These are phyloP conservation scores for Primulina tabacum DNA, from an alignment of 257 asterid species.

Conservation along the genomic window DNA sequence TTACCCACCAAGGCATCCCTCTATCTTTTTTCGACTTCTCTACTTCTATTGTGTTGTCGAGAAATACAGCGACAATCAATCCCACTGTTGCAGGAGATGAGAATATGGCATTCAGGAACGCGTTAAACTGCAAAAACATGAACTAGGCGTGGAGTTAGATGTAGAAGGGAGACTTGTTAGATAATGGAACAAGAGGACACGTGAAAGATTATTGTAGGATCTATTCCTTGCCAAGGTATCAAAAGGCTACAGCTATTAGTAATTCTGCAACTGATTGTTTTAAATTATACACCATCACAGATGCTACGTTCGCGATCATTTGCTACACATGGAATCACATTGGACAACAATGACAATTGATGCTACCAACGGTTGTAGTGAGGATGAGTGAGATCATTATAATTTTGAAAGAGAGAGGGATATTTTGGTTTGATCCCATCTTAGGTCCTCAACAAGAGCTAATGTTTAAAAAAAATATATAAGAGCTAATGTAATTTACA, in stretches of 20 bases:
- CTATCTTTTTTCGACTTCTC: conserved; percentile 90
- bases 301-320: background rate
- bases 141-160: background rate
- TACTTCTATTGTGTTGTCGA: conserved; percentile 92
- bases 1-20: conserved; percentile 99
- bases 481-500: too few species aligned
- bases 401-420: background rate
- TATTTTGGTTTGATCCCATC: too few species aligned
- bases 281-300: background rate
- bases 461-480: too few species aligned
- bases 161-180: background rate
- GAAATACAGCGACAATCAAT: conserved; percentile 72
- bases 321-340: background rate
- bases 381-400: background rate
- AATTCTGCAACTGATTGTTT: too few species aligned
- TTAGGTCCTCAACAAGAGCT: too few species aligned
- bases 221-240: background rate
- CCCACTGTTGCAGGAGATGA: conserved; percentile 87
- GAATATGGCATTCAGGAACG: conserved; percentile 81
- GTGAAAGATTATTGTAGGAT: background rate
- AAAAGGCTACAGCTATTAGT: background rate
- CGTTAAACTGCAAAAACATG: conserved; percentile 68
- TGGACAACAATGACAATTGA: background rate
- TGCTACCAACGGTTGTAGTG: background rate
- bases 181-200: background rate